Base-by-base conservation (phyloP, 2,329 filamentous ascomycete species). In the Rhinocladiella mackenziei region DNA sequence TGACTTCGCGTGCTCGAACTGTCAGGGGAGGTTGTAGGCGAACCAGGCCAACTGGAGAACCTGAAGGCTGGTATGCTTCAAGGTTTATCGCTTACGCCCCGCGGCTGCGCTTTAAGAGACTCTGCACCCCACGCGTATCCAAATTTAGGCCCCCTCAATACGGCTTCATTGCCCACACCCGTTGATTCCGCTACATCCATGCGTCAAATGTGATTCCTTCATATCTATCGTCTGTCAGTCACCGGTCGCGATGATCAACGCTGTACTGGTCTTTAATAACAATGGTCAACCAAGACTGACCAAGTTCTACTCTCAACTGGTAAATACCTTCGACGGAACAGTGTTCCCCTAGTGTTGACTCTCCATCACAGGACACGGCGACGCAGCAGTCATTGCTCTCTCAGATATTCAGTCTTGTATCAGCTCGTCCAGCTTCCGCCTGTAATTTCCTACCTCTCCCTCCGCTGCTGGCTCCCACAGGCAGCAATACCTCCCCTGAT, bases 241-340 rank as follows among this genome's bases (percentile, higher is more conserved):
- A 22, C 9, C 43, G 22, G 15, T 23, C 45, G 63, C 54, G 57
- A 98, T 98, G 92, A 97, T 98, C 68, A 98, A 95, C 75, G 92
- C 94, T 22, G 91, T 98, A 51, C 76, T 98, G 56, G 91, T 98
- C 65, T 98, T 98, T 75, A 98, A 98, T 63, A 95, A 95, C 72
- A 88, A 91, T 59, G 92, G 92, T 54, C 91, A 98, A 69, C 91
- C 92, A 26, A 84, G 92, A 43, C 77, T 98, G 65, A 97, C 91
- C 59, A 97, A 97, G 62, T 98, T 98, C 75, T 98, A 98, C 66
- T 96, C 91, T 2, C 91, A 97, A 65, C 81, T 98, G 56, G 91
- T 94, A 69, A 60, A 41, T 39, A 32, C 28, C 11, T 17, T 29
- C n/a, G 14, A 17, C 11, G 7, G 35, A 17, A 8, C 6, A 26